Evolutionary conservation across 768 basidiomycete genomes (phyloP).

Genomic region (Mrakia blollopis): DNA sequence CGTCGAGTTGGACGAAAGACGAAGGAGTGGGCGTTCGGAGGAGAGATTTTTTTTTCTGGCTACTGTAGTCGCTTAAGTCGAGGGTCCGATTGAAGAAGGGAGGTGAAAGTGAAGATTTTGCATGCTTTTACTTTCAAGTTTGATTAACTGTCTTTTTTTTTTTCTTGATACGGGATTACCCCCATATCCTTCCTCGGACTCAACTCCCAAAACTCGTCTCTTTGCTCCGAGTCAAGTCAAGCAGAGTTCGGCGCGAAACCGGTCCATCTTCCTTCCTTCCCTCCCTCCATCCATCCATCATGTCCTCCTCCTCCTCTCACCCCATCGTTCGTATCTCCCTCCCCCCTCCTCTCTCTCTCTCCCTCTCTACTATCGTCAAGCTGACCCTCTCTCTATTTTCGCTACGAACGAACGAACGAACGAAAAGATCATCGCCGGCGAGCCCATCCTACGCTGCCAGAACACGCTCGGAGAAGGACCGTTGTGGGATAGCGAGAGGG

Average conservation of each 20-base stretch:
- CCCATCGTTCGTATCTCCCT: conserved; percentile 3
- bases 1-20: too few species aligned
- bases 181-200: background rate
- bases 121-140: too few species aligned
- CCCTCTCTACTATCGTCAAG: background rate
- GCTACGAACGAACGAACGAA: too few species aligned
- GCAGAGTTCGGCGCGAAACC: background rate
- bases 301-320: background rate
- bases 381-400: background rate
- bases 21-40: too few species aligned
- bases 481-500: conserved; percentile 12
- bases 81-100: too few species aligned
- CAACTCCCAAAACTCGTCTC: too few species aligned
- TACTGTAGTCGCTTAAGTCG: too few species aligned
- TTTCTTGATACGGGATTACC: too few species aligned
- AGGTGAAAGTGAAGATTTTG: too few species aligned
- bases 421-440: conserved; percentile 5
- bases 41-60: too few species aligned
- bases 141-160: too few species aligned
- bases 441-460: conserved; percentile 26
- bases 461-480: conserved; percentile 28
- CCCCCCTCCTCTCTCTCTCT: background rate
- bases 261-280: background rate
- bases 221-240: too few species aligned
- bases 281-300: background rate